Evolutionary conservation across 2,329 filamentous ascomycete species (phyloP), one percentile per base, ranked within the genome.

Genomic region (Aphanoascus verrucosus): DNA sequence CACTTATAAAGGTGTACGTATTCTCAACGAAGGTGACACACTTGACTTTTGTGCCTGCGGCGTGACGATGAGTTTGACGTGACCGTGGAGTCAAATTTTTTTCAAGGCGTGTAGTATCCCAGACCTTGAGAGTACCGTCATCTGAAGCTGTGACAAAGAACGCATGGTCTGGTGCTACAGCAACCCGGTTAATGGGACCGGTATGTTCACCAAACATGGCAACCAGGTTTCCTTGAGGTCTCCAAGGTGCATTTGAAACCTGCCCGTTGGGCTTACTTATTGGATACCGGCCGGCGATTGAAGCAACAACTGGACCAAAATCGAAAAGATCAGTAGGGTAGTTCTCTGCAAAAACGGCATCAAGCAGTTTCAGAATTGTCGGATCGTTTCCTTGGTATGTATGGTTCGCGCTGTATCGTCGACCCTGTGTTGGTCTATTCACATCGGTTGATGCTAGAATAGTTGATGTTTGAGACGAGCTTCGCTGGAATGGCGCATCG

Each of bases 61-160:
- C 79, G 61, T 96, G 87, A 54, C 78, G 83, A 69, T 96, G 85
- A 0, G 87, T 94, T 64, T 94, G 87, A 19, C 91, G 80, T 28
- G 93, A 89, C 42, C 89, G 82, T 62, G 94, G 86, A 0, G 87
- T 85, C 48, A 97, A 82, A 65, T 96, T 97, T 43, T 89, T 85
- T 69, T 98, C 93, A 5, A 98, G 77, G 20, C 93, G 80, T 23
- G 83, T 83, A 23, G 88, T 85, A 69, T 98, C 93, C 93, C 93
- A 98, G 4, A 98, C 79, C 64, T 88, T 94, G 54, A 96, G 87
- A 5, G 80, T 82, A 2, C 93, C 88, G 68, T 98, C 93, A 63
- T 95, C 88, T 8, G 90, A 91, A 5, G 84, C 91, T 0, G 93
- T 97, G 54, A 96, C 78, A 68, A 98, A 98, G 71, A 98, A 98